Percentiles rank a stretch among this genome's conserved stretches.
phyloP scores from a whole-genome alignment of 225 moss, liverwort and hornwort genomes.

The Antitrichia curtipendula region DNA sequence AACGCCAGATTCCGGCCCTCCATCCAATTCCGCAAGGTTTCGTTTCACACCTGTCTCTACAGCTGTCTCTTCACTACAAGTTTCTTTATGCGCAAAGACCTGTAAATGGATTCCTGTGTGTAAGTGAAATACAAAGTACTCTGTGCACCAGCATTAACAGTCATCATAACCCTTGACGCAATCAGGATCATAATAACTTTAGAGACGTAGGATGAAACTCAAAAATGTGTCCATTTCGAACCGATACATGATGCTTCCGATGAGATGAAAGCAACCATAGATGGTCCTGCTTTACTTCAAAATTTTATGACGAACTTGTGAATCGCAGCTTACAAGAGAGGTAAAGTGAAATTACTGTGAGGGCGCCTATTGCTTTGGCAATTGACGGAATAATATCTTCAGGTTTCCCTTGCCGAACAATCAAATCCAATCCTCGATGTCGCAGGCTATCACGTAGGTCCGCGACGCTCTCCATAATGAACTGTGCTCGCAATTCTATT shows the following conservation, averaged over 20 bases:
- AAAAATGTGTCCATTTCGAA: not conserved
- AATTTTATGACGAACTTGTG: not conserved
- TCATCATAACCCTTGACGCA: not conserved
- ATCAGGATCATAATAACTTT: not conserved
- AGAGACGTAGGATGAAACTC: not conserved
- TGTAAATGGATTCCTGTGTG: not conserved
- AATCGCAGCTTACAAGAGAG: not conserved
- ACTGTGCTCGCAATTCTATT: conserved; percentile 85
- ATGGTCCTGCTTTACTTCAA: not conserved
- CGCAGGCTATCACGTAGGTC: conserved; percentile 67
- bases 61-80: conserved; percentile 81
- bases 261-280: not conserved
- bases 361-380: conserved; percentile 60
- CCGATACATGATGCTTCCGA: not conserved
- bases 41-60: conserved; percentile 58
- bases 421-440: conserved; percentile 63
- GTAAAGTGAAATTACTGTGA: conserved; percentile 33
- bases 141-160: not conserved
- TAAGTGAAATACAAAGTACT: not conserved
- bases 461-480: conserved; percentile 79
- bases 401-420: conserved; percentile 81
- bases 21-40: conserved; percentile 32
- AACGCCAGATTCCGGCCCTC: not conserved
- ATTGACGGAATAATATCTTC: conserved; percentile 72
- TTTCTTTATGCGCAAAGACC: conserved; percentile 95